These are phyloP conservation scores for Calonectria honghensis DNA, from an alignment of 2,329 filamentous ascomycete genomes.

Conservation along the genomic window DNA sequence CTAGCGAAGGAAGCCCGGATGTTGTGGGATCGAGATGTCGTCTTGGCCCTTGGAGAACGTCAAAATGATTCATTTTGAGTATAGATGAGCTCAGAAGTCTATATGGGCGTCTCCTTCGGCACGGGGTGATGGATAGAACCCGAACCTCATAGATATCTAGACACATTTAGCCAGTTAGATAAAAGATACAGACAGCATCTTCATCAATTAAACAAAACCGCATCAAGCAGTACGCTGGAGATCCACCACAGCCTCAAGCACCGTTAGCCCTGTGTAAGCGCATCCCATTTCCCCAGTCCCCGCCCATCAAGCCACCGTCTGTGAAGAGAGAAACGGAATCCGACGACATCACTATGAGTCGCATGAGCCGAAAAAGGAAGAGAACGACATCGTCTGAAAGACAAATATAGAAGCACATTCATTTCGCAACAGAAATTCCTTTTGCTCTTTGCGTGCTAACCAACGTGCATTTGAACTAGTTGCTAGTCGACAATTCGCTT, in stretches of 20 bases:
- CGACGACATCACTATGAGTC: conserved; percentile 54
- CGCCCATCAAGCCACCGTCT: neutral
- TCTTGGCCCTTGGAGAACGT: conserved; percentile 37
- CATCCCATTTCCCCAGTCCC: neutral
- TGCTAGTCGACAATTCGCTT: no score
- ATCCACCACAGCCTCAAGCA: neutral
- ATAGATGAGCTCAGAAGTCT: conserved; percentile 28
- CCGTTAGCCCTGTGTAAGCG: conserved; percentile 14
- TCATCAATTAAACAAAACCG: neutral
- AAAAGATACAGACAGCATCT: neutral
- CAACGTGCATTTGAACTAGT: neutral
- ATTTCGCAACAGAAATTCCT: conserved; percentile 11
- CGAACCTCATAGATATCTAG: neutral
- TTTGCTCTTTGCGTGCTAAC: neutral
- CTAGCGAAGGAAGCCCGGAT: neutral
- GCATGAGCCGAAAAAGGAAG: conserved; percentile 42
- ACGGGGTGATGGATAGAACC: neutral
- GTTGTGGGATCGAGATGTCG: neutral
- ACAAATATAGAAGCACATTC: conserved; percentile 13
- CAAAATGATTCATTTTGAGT: conserved; percentile 55
- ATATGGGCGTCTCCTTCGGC: neutral
- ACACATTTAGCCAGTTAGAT: neutral
- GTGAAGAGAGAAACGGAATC: conserved; percentile 55
- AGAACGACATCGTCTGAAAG: conserved; percentile 46
- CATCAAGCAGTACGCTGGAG: neutral